Conservation (phyloP, 2,329 filamentous ascomycete species). For the Aspergillus unguis region DNA sequence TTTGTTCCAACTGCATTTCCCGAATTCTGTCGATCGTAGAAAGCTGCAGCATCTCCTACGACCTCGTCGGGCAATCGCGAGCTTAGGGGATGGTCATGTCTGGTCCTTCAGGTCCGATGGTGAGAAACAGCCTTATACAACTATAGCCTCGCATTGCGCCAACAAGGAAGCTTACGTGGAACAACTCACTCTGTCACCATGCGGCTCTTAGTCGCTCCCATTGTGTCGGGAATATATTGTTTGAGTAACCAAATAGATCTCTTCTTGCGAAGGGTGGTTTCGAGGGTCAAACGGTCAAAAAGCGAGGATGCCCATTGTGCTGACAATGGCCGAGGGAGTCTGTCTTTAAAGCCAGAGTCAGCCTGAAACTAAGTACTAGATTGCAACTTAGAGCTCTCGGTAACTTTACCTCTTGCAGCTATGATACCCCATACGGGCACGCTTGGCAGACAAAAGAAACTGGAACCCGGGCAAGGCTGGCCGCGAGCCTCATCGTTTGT, state of each 20-base stretch:
- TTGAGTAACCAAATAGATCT: background rate
- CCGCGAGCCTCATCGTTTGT: too few relatives aligned
- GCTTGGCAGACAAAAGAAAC: too few relatives aligned
- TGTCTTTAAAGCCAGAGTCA: background rate
- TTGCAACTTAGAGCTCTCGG: too few relatives aligned
- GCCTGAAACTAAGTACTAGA: background rate
- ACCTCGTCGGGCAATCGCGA: slow-evolving; percentile 7
- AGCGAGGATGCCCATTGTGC: background rate
- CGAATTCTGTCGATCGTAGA: background rate
- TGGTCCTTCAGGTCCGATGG: background rate
- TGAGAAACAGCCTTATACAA: background rate
- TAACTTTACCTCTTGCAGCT: too few relatives aligned
- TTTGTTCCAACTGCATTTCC: background rate
- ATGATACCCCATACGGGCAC: too few relatives aligned
- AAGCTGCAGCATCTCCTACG: slow-evolving; percentile 6
- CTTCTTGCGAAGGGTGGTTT: background rate
- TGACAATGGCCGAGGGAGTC: background rate
- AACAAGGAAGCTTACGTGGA: background rate
- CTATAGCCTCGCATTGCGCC: background rate
- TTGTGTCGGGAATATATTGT: background rate
- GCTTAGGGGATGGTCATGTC: slow-evolving; percentile 5
- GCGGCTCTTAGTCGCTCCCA: background rate
- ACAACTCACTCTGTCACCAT: background rate
- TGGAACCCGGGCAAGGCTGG: too few relatives aligned
- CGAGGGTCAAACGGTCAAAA: background rate